phyloP scores from a whole-genome alignment of 2,329 filamentous ascomycete species.

The Neospermospora avenae region DNA sequence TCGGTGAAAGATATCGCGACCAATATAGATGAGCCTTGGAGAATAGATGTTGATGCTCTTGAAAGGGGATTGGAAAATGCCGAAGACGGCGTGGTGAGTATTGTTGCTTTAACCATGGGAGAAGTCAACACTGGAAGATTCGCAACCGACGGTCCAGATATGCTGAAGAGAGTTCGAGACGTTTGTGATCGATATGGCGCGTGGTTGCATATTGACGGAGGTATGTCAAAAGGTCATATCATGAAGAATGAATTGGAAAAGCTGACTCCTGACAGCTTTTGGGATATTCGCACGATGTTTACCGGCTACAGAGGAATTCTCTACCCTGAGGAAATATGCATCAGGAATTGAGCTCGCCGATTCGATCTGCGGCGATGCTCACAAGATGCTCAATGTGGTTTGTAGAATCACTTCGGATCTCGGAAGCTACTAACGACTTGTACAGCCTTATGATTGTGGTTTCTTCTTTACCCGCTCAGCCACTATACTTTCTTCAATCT shows the following conservation, averaged over 20 bases:
- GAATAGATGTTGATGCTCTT: slow-evolving; percentile 64
- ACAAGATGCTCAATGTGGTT: slow-evolving; percentile 89
- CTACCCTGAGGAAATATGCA: slow-evolving; percentile 45
- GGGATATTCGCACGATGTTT: slow-evolving; percentile 75
- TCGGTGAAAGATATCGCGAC: slow-evolving; percentile 60
- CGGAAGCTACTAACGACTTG: not conserved
- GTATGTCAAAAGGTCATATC: slow-evolving; percentile 38
- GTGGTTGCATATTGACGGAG: slow-evolving; percentile 88
- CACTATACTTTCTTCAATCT: slow-evolving; percentile 58
- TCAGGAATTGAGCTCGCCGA: slow-evolving; percentile 77
- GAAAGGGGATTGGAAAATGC: slow-evolving; percentile 52
- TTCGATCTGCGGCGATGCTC: slow-evolving; percentile 81
- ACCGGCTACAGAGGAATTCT: slow-evolving; percentile 53
- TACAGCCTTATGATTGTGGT: slow-evolving; percentile 78
- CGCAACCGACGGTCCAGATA: slow-evolving; percentile 50
- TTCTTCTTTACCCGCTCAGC: slow-evolving; percentile 77
- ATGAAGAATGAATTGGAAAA: not conserved
- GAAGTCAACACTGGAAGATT: slow-evolving; percentile 91
- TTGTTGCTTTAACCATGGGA: slow-evolving; percentile 77
- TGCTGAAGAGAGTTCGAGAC: slow-evolving; percentile 55
- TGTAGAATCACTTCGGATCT: slow-evolving; percentile 32
- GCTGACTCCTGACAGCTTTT: slow-evolving; percentile 56
- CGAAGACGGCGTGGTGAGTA: slow-evolving; percentile 56
- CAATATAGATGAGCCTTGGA: slow-evolving; percentile 57
- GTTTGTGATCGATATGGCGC: slow-evolving; percentile 71